Percentiles rank a stretch among this genome's conserved stretches.
Conservation (phyloP, 306 rosid species). For the Ziziphus jujuba region DNA sequence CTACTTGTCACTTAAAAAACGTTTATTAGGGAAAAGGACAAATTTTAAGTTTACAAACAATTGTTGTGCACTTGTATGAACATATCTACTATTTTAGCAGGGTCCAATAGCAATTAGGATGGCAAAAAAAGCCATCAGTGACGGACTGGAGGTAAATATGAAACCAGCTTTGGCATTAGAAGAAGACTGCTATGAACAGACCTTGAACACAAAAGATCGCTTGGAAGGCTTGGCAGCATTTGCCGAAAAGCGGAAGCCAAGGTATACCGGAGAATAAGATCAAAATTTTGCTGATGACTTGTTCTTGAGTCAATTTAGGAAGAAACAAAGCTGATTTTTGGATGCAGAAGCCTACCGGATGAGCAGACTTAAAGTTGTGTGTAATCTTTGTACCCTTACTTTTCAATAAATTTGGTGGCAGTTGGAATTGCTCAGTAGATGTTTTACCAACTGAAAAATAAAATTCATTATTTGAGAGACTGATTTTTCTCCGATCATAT, state of each 20-base stretch:
- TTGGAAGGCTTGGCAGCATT: constrained; percentile 87
- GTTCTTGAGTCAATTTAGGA: not conserved
- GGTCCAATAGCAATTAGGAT: constrained; percentile 88
- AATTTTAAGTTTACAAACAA: not conserved
- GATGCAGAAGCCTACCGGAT: not conserved
- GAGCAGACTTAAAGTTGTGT: not conserved
- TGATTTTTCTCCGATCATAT: too few species aligned
- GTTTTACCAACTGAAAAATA: too few species aligned
- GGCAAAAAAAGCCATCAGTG: constrained; percentile 80
- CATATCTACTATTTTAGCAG: constrained; percentile 38
- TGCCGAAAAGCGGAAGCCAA: constrained; percentile 90
- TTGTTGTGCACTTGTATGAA: not conserved
- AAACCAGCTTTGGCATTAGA: constrained; percentile 56
- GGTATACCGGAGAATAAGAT: constrained; percentile 56
- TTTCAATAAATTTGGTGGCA: not conserved
- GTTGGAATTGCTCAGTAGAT: not conserved
- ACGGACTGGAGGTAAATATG: constrained; percentile 62
- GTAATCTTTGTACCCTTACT: not conserved
- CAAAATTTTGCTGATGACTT: constrained; percentile 7
- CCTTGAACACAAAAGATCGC: constrained; percentile 70
- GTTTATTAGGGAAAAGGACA: not conserved
- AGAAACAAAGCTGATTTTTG: not conserved
- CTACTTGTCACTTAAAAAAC: not conserved
- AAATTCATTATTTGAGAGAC: too few species aligned
- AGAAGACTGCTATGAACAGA: constrained; percentile 74